phyloP scores from a whole-genome alignment of 805 yeast genomes.

The Candida easanensis region DNA sequence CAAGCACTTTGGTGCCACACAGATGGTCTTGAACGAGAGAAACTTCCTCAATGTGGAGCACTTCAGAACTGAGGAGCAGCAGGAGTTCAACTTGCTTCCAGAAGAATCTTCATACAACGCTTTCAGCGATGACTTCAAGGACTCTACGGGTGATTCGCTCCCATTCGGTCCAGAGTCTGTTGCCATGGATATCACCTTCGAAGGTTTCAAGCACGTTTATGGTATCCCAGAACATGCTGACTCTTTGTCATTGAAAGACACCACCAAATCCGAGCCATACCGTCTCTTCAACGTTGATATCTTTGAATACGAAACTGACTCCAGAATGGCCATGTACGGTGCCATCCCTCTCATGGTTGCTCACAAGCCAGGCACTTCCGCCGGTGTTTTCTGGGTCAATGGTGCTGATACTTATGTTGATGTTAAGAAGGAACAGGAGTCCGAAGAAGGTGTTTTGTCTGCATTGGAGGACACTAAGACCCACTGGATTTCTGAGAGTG shows the following conservation, averaged over 20 bases:
- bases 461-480: slow-evolving; percentile 37
- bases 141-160: slow-evolving; percentile 58
- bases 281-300: slow-evolving; percentile 91
- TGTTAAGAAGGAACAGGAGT: slow-evolving; percentile 39
- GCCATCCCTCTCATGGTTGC: slow-evolving; percentile 86
- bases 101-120: slow-evolving; percentile 65
- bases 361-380: slow-evolving; percentile 50
- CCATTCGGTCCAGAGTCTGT: slow-evolving; percentile 90
- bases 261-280: slow-evolving; percentile 66
- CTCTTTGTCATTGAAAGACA: slow-evolving; percentile 67
- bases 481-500: slow-evolving; percentile 95
- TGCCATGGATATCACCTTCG: slow-evolving; percentile 71
- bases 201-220: slow-evolving; percentile 60
- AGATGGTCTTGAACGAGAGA: slow-evolving; percentile 64
- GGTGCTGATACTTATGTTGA: slow-evolving; percentile 92
- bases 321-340: slow-evolving; percentile 92
- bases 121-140: slow-evolving; percentile 71
- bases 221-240: slow-evolving; percentile 99
- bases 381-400: slow-evolving; percentile 89
- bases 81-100: slow-evolving; percentile 41
- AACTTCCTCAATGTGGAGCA: slow-evolving; percentile 82
- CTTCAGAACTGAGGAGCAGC: slow-evolving; percentile 48
- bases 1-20: slow-evolving; percentile 40
- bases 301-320: slow-evolving; percentile 84
- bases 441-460: slow-evolving; percentile 14